Evolutionary conservation across 2,329 filamentous ascomycete genomes (phyloP).

Genomic region (Nectriaceae sp.): DNA sequence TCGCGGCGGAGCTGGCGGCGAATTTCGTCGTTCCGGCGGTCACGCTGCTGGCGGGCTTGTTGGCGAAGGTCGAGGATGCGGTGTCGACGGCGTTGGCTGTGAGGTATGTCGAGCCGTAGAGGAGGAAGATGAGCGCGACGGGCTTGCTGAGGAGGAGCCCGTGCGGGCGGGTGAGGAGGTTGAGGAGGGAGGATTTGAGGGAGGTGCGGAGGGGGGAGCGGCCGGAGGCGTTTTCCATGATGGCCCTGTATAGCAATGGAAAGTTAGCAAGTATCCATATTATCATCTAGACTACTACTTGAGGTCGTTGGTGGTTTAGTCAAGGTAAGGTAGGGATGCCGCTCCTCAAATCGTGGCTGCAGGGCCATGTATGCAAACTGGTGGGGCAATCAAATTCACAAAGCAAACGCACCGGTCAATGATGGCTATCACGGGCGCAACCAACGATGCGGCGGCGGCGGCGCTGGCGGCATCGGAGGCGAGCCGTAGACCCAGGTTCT

Average conservation of each 20-base stretch:
- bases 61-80: constrained; percentile 61
- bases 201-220: constrained; percentile 60
- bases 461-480: constrained; percentile 71
- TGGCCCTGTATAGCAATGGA: constrained; percentile 55
- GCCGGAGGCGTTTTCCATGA: constrained; percentile 82
- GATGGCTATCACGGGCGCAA: constrained; percentile 82
- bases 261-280: constrained; percentile 4
- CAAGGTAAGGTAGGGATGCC: background rate
- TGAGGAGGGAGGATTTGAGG: constrained; percentile 57
- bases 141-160: constrained; percentile 64
- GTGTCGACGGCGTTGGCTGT: constrained; percentile 90
- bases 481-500: constrained; percentile 67
- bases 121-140: constrained; percentile 67
- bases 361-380: background rate
- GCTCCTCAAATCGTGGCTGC: too few relatives aligned
- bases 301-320: background rate
- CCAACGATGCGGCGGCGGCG: constrained; percentile 69
- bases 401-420: constrained; percentile 71
- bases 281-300: too few relatives aligned
- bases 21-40: constrained; percentile 82
- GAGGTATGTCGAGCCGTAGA: constrained; percentile 89
- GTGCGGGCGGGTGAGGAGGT: constrained; percentile 62
- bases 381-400: background rate
- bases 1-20: constrained; percentile 74
- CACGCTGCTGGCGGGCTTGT: constrained; percentile 59